A percentile compares a stretch with the other conserved stretches of the same genome.
These are phyloP conservation scores for Capillidium rhysosporum DNA, from an alignment of 371 early-diverging fungal genomes.

Conservation along the genomic window DNA sequence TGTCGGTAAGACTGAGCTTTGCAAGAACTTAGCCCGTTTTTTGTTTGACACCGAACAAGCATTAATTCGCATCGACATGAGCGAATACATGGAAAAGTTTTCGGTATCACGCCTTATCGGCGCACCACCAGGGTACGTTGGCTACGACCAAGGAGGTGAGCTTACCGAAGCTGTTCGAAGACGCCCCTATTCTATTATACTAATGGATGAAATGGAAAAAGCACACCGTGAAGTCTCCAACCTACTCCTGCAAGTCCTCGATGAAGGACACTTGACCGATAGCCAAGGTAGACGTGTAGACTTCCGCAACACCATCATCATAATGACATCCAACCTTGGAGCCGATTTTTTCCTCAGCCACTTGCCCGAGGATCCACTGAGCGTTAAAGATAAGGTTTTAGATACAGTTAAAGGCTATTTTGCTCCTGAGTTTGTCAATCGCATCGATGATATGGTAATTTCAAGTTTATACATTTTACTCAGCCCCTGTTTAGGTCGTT, in stretches of 20 bases:
- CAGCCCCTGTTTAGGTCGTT: conserved; percentile 19
- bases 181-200: conserved; percentile 70
- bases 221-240: conserved; percentile 63
- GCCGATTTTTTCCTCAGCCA: conserved; percentile 24
- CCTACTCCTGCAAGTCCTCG: conserved; percentile 64
- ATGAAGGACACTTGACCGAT: conserved; percentile 82
- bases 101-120: conserved; percentile 76
- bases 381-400: conserved; percentile 14
- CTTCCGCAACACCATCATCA: conserved; percentile 82
- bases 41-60: conserved; percentile 70
- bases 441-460: conserved; percentile 56
- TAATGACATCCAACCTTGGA: conserved; percentile 78
- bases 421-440: conserved; percentile 78
- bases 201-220: conserved; percentile 88
- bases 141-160: conserved; percentile 67
- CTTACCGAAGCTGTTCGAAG: conserved; percentile 78
- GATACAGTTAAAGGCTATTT: conserved; percentile 58
- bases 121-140: conserved; percentile 77
- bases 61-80: conserved; percentile 82
- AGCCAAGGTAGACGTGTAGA: conserved; percentile 59
- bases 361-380: conserved; percentile 24
- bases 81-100: conserved; percentile 67
- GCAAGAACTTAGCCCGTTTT: conserved; percentile 73
- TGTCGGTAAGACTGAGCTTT: conserved; percentile 72
- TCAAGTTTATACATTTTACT: not conserved